These are phyloP conservation scores for Termitomyces titanicus DNA, from an alignment of 768 basidiomycete species.

Conservation along the genomic window DNA sequence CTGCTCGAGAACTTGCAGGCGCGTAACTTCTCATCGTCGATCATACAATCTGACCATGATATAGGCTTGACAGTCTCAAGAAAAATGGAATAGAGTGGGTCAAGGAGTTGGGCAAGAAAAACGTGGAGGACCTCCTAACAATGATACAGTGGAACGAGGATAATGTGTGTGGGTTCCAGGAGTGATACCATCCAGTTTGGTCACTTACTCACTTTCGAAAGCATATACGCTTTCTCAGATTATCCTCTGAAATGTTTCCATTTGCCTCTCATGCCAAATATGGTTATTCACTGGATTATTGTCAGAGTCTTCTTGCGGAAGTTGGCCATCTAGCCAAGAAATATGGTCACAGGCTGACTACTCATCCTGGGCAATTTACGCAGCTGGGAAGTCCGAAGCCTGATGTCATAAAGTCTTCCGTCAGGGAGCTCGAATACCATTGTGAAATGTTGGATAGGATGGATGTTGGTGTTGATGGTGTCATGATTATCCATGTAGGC, in stretches of 20 bases:
- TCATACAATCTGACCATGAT: background rate
- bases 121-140: slow-evolving; percentile 64
- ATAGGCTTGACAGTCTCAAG: slow-evolving; percentile 71
- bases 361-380: slow-evolving; percentile 87
- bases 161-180: slow-evolving; percentile 44
- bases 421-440: slow-evolving; percentile 84
- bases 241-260: slow-evolving; percentile 93
- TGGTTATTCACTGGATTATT: slow-evolving; percentile 82
- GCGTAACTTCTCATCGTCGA: slow-evolving; percentile 1
- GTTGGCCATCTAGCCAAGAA: slow-evolving; percentile 66
- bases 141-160: slow-evolving; percentile 91
- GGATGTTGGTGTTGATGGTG: slow-evolving; percentile 77
- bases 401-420: slow-evolving; percentile 68
- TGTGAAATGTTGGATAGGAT: slow-evolving; percentile 84
- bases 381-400: slow-evolving; percentile 78
- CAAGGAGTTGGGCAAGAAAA: slow-evolving; percentile 78
- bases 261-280: slow-evolving; percentile 80
- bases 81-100: slow-evolving; percentile 80
- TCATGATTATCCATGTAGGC: slow-evolving; percentile 82
- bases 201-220: slow-evolving; percentile 16
- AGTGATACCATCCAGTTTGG: too few relatives aligned
- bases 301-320: slow-evolving; percentile 45
- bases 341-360: slow-evolving; percentile 76
- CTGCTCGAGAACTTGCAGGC: slow-evolving; percentile 70
- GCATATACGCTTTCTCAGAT: slow-evolving; percentile 81